These are phyloP conservation scores for Poronia punctata DNA, from an alignment of 495 filamentous ascomycete species.

Conservation along the genomic window DNA sequence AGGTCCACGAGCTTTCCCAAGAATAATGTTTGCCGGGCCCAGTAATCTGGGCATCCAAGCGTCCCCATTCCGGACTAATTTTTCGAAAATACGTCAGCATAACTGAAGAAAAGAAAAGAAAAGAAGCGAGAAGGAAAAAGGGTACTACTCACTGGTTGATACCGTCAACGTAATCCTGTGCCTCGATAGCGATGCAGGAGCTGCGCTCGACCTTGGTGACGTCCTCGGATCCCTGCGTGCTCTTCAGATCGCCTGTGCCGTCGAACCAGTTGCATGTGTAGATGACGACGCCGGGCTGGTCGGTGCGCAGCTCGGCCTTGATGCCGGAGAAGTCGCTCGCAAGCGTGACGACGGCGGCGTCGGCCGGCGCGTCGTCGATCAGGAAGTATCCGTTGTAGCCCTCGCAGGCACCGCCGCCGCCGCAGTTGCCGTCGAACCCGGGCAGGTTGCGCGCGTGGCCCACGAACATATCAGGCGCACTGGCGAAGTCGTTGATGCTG, in stretches of 20 bases:
- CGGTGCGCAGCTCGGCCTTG: constrained; percentile 60
- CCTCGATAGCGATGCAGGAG: constrained; percentile 55
- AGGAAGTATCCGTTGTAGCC: constrained; percentile 78
- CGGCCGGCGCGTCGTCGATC: constrained; percentile 52
- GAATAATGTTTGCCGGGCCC: constrained; percentile 43
- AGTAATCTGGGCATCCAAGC: constrained; percentile 49
- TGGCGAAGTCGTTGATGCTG: constrained; percentile 66
- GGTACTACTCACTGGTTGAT: constrained; percentile 57
- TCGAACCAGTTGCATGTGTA: constrained; percentile 69
- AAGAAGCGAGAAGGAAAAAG: neutral
- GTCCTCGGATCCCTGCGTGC: constrained; percentile 53
- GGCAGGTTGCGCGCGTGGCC: constrained; percentile 53
- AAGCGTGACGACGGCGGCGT: constrained; percentile 53
- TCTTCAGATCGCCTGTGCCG: constrained; percentile 50
- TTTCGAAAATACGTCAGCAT: constrained; percentile 14
- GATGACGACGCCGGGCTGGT: constrained; percentile 64
- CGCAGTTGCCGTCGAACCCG: constrained; percentile 58
- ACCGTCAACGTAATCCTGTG: constrained; percentile 68
- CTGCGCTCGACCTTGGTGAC: constrained; percentile 44
- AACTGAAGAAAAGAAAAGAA: neutral
- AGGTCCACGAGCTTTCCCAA: constrained; percentile 46
- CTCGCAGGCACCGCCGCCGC: constrained; percentile 55
- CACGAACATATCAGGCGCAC: constrained; percentile 49
- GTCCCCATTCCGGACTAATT: constrained; percentile 60
- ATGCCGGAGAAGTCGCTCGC: constrained; percentile 58